A percentile compares a stretch with the other conserved stretches of the same genome.
phyloP scores from a whole-genome alignment of 139 green algal genomes.

The Auxenochlorella pyrenoidosa region DNA sequence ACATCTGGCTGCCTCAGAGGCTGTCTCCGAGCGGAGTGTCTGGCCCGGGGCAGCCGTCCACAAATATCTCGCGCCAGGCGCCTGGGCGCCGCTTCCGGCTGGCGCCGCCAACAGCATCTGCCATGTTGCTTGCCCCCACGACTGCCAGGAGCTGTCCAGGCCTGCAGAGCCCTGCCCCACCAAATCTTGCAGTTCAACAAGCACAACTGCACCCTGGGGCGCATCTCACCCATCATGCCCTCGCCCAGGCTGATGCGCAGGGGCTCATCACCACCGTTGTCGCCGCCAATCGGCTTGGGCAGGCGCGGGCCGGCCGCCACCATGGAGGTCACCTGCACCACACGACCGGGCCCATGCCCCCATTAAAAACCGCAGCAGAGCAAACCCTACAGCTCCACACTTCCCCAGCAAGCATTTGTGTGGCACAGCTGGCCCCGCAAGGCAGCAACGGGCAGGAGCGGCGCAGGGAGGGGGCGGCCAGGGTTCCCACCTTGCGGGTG shows the following conservation, averaged over 20 bases:
- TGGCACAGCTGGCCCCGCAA: neutral
- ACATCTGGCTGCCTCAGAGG: neutral
- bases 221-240: slow-evolving; percentile 52
- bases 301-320: slow-evolving; percentile 48
- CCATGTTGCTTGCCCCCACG: neutral
- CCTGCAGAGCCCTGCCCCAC: too few species aligned
- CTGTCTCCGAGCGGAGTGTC: neutral
- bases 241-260: slow-evolving; percentile 55
- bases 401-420: neutral
- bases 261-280: slow-evolving; percentile 36
- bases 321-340: slow-evolving; percentile 56
- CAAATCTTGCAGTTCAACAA: too few species aligned
- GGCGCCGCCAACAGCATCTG: neutral
- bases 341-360: neutral
- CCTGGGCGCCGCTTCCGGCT: neutral
- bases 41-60: too few species aligned
- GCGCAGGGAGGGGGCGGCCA: neutral
- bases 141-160: neutral
- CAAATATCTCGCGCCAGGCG: neutral
- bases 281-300: slow-evolving; percentile 23
- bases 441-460: neutral
- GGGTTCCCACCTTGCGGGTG: slow-evolving; percentile 32
- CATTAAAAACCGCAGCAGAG: neutral
- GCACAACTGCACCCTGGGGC: neutral
- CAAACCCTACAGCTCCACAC: neutral